Base-by-base conservation (phyloP, 202 grass and related monocot genomes). In the Carex sylvatica region DNA sequence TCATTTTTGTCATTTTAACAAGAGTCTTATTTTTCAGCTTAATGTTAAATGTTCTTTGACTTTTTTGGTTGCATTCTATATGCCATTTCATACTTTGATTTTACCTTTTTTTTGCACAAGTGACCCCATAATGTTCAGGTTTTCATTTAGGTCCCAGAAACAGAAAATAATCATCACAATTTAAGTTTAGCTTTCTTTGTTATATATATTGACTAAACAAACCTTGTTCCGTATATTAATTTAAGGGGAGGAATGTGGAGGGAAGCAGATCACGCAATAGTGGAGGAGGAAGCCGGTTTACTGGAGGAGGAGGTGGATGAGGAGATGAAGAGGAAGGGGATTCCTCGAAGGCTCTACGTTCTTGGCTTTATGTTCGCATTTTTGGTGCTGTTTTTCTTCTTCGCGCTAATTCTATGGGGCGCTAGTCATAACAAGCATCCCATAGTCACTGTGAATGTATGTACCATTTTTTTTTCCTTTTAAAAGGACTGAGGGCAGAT, bases 381-480 rank as follows among this genome's bases (percentile, higher is more conserved):
- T 85, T 49, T 98, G 40, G 86, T 42, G 2, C 86, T 98, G 74
- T 99, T 99, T 88, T 88, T 89, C 88, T 90, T 99, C 96, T 99
- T 99, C 78, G 91, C 93, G 0, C 89, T 99, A 49, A 89, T 99
- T 83, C 89, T 99, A n/a, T 99, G 92, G 92, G 93, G 93, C 13
- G 90, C 90, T 49, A 91, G 89, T 83, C 87, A 86, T 61, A 81
- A 80, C 84, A 89, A 98, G 82, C 92, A 87, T 69, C 95, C 95
- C 4, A 36, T 90, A 28, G 80, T 95, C 84, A 85, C 82, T 31
- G 54, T 98, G 65, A 86, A 82, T 76, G 92, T 94, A 74, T 30
- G 61, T 33, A 23, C 54, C 4, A 5, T 70, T 47, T 16, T 52
- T 24, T 6, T 62, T 24, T 6, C 20, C 6, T 44, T n/a, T 70